phyloP scores from a whole-genome alignment of 139 green algal genomes.

The Yamagishiella unicocca region DNA sequence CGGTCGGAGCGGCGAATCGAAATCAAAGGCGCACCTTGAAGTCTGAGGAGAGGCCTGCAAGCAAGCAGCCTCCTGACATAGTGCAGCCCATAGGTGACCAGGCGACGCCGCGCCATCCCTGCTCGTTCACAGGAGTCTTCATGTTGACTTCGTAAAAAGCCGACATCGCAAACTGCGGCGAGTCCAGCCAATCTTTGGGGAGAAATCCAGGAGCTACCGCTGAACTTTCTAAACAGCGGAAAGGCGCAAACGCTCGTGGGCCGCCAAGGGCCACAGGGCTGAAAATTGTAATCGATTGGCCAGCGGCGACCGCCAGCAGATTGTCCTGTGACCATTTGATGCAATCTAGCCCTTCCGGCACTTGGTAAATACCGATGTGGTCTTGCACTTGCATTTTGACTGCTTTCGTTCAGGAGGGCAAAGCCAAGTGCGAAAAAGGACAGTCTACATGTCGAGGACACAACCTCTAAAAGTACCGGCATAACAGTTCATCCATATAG shows the following conservation, averaged over 20 bases:
- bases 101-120: not conserved
- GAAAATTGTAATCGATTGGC: conserved; percentile 16
- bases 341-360: not conserved
- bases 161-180: conserved; percentile 11
- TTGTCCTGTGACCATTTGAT: conserved; percentile 36
- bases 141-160: conserved; percentile 10
- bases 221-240: not conserved
- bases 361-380: conserved; percentile 14
- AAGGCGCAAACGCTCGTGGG: not conserved
- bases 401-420: no score
- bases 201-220: not conserved
- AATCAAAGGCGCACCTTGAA: conserved; percentile 6
- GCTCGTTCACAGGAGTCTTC: not conserved
- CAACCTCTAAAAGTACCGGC: no score
- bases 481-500: no score
- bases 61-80: not conserved
- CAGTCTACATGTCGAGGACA: no score
- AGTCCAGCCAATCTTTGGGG: conserved; percentile 26
- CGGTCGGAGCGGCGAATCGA: not conserved
- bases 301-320: conserved; percentile 15
- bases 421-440: no score
- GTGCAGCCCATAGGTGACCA: conserved; percentile 35
- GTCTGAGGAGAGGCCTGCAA: conserved; percentile 14
- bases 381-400: conserved; percentile 35
- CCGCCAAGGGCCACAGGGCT: not conserved